These are phyloP conservation scores for Aspergillus alliaceus DNA, from an alignment of 2,329 filamentous ascomycete species.

Conservation along the genomic window DNA sequence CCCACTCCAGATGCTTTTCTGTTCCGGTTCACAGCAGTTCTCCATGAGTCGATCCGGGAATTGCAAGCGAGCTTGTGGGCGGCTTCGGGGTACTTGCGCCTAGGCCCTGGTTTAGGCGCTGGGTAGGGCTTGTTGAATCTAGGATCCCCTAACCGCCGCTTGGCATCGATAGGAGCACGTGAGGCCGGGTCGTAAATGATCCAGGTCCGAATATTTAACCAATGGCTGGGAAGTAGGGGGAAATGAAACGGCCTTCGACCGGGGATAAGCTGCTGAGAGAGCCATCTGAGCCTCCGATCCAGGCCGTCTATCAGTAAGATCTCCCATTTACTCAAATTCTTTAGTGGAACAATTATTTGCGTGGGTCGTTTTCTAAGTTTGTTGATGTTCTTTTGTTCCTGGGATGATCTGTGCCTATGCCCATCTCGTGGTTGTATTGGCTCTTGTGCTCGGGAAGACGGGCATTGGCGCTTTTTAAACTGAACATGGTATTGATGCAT, in stretches of 20 bases:
- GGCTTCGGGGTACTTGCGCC: conserved; percentile 28
- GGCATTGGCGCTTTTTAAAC: too few relatives aligned
- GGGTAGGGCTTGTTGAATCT: conserved; percentile 34
- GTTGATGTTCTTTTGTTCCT: neutral
- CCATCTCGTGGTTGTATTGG: neutral
- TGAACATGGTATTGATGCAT: neutral
- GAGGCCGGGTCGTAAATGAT: conserved; percentile 41
- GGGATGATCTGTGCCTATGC: neutral
- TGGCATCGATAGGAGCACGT: conserved; percentile 30
- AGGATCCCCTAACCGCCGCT: conserved; percentile 36
- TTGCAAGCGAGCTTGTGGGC: conserved; percentile 20
- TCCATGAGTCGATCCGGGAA: conserved; percentile 41
- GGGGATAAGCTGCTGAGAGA: conserved; percentile 38
- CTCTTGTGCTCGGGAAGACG: neutral
- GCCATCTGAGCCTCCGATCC: conserved; percentile 40
- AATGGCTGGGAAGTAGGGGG: conserved; percentile 41
- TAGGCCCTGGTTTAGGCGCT: conserved; percentile 15
- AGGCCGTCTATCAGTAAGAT: conserved; percentile 35
- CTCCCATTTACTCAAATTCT: conserved; percentile 35
- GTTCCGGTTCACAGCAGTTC: conserved; percentile 36
- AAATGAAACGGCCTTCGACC: conserved; percentile 43
- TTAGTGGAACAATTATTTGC: neutral
- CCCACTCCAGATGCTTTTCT: conserved; percentile 31
- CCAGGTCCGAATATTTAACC: conserved; percentile 44
- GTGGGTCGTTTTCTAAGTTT: neutral